Conservation (phyloP, 106 monocot species). For the Xerophyta viscosa region DNA sequence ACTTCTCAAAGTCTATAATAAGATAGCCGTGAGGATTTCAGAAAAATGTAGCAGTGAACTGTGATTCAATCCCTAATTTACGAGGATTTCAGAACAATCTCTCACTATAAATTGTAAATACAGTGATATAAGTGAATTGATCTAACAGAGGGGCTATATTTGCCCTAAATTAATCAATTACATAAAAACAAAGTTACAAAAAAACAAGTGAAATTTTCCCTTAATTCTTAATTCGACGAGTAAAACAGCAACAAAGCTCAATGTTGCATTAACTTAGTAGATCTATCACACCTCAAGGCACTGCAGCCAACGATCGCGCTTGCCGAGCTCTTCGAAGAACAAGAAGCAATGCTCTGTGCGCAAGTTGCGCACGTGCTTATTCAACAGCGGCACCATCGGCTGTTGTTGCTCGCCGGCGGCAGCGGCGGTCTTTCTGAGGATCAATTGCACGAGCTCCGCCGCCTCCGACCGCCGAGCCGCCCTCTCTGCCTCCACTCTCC, state of each 20-base stretch:
- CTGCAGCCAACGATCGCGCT: slow-evolving; percentile 74
- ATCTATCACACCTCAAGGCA: slow-evolving; percentile 66
- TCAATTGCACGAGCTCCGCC: slow-evolving; percentile 43
- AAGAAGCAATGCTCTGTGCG: slow-evolving; percentile 89
- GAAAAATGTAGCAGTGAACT: too few species aligned
- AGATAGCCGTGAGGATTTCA: not conserved
- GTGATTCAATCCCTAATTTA: too few species aligned
- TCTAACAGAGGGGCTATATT: too few species aligned
- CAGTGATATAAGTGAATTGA: too few species aligned
- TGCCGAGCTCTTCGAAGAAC: slow-evolving; percentile 86
- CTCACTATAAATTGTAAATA: too few species aligned
- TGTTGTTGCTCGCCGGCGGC: slow-evolving; percentile 30
- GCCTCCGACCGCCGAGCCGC: not conserved
- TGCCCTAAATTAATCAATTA: too few species aligned
- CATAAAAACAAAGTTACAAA: too few species aligned
- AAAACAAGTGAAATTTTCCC: not conserved
- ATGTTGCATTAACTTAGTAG: not conserved
- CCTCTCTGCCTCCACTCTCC: slow-evolving; percentile 8
- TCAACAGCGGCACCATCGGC: slow-evolving; percentile 53
- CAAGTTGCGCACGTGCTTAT: slow-evolving; percentile 57
- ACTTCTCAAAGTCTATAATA: not conserved
- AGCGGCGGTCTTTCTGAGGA: slow-evolving; percentile 34
- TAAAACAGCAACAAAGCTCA: not conserved
- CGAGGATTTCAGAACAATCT: too few species aligned
- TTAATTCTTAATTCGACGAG: not conserved